These are phyloP conservation scores for Eutypella sp. DNA, from an alignment of 2,329 filamentous ascomycete genomes.

Conservation along the genomic window DNA sequence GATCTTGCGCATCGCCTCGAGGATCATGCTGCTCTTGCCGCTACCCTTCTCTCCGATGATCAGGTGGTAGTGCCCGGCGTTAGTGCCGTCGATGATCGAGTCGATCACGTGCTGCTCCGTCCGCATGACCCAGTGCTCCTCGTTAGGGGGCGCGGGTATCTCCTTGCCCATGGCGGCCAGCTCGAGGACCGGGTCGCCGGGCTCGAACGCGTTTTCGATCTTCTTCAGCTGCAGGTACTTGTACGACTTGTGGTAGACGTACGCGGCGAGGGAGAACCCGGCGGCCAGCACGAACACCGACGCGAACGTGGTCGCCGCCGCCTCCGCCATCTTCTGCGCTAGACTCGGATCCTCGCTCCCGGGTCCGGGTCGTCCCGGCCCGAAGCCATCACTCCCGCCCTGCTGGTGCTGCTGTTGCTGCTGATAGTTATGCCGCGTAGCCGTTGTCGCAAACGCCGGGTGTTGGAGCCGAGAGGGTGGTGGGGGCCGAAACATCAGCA, in stretches of 20 bases:
- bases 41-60: conserved; percentile 94
- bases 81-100: conserved; percentile 69
- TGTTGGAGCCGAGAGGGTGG: too few species aligned
- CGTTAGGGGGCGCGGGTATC: conserved; percentile 38
- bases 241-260: conserved; percentile 77
- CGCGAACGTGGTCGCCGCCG: conserved; percentile 69
- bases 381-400: conserved; percentile 6
- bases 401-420: not conserved
- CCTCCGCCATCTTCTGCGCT: conserved; percentile 62
- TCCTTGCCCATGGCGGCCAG: conserved; percentile 64
- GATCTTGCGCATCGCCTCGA: conserved; percentile 91
- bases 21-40: conserved; percentile 91
- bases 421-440: not conserved
- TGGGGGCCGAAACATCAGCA: too few species aligned
- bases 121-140: conserved; percentile 73
- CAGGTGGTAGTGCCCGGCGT: conserved; percentile 81
- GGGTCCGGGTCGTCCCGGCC: conserved; percentile 21
- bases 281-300: conserved; percentile 67
- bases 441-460: conserved; percentile 12
- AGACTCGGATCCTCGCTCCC: conserved; percentile 28
- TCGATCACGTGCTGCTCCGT: conserved; percentile 80
- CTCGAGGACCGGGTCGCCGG: conserved; percentile 84
- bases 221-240: conserved; percentile 88
- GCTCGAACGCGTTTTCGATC: conserved; percentile 86
- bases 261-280: conserved; percentile 63